Percentiles rank a stretch among this genome's conserved stretches.
Conservation (phyloP, 768 basidiomycete species). For the Boletus pseudopeckii region DNA sequence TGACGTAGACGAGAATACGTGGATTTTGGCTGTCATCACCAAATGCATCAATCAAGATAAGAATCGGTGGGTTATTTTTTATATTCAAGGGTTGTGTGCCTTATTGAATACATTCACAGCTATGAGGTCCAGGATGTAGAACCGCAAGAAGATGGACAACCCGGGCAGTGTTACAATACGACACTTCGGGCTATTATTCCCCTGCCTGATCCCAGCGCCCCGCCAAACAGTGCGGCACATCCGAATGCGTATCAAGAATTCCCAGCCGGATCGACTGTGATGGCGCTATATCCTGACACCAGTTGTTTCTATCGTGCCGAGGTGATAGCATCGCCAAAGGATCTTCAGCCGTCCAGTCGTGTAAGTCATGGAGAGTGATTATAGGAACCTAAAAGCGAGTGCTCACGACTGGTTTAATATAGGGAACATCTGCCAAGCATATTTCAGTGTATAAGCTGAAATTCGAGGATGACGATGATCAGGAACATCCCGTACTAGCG, state of each 20-base stretch:
- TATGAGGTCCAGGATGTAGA: constrained; percentile 88
- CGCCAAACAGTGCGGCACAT: constrained; percentile 57
- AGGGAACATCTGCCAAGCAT: constrained; percentile 42
- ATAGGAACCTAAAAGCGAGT: background rate
- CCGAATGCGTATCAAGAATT: constrained; percentile 71
- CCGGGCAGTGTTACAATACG: constrained; percentile 67
- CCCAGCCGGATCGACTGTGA: constrained; percentile 64
- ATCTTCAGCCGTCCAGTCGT: constrained; percentile 35
- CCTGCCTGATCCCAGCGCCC: constrained; percentile 68
- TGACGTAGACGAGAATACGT: constrained; percentile 48
- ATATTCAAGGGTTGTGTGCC: background rate
- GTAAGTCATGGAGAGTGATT: constrained; percentile 29
- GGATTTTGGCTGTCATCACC: constrained; percentile 79
- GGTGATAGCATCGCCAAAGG: constrained; percentile 65
- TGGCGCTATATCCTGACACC: constrained; percentile 89
- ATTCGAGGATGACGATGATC: constrained; percentile 87
- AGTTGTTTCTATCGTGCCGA: constrained; percentile 89
- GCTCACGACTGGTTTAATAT: constrained; percentile 9
- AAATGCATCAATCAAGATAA: constrained; percentile 70
- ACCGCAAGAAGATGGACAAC: constrained; percentile 76
- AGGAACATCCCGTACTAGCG: constrained; percentile 72
- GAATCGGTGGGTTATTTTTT: constrained; percentile 45
- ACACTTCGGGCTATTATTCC: constrained; percentile 72
- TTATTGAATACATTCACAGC: constrained; percentile 33
- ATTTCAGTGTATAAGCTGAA: constrained; percentile 70